Base-by-base conservation (phyloP, 129 eudicot species). In the Centella asiatica region DNA sequence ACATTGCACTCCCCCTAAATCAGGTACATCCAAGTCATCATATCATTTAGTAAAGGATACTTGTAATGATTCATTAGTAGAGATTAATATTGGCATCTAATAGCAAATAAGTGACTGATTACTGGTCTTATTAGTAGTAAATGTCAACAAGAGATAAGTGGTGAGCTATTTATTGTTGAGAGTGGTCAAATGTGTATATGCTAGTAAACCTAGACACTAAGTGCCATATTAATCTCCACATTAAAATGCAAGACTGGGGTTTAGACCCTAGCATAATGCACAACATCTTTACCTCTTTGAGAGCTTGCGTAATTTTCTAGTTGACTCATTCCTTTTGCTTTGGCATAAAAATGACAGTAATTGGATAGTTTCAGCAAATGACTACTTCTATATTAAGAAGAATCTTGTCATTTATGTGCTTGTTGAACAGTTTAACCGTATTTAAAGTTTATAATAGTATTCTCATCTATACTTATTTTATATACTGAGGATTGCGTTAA, bases 1-100 rank as follows among this genome's bases (percentile, higher is more conserved):
- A 85, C 76, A 77, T 88, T 25, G 65, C 77, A 47, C 70, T 74
- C 45, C 86, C 99, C 64, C 53, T 93, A 71, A 71, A 81, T 44
- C 87, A 93, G 87, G 96, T 85, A 62, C 60, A 3, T 31, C 46
- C 22, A 32, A 37, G 31, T 70, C 45, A 18, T 5, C 31, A 23
- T n/a, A n/a, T n/a, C n/a, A n/a, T n/a, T 36, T 19, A 22, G 37
- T 13, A 42, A 42, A 42, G 12, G 15, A 11, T 14, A 11, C n/a
- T 2, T 1, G 19, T 42, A 4, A 3, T 42, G 17, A 18, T 20
- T 49, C 33, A 46, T 44, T 20, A 32, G 22, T 19, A 15, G 9
- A 26, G 37, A 19, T 31, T 57, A 19, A 2, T 23, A 58, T 50
- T 31, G 48, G 44, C 23, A 31, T 57, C 46, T 23, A 14, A 26